These are phyloP conservation scores for Gaeumannomyces tritici DNA, from an alignment of 2,329 filamentous ascomycete genomes.

Conservation along the genomic window DNA sequence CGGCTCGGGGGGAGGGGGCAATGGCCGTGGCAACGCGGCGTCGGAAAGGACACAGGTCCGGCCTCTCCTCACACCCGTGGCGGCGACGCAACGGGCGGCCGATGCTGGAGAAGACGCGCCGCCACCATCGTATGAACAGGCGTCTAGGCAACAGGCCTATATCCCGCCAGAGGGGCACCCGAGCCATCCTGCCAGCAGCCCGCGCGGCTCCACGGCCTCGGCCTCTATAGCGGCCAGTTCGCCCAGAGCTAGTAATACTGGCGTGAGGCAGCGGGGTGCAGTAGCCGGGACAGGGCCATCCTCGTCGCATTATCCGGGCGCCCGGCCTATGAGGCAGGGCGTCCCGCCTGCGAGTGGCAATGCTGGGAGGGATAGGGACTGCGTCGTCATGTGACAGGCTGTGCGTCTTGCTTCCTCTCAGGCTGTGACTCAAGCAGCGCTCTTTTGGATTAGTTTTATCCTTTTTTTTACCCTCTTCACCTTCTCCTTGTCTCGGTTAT, in stretches of 20 bases:
- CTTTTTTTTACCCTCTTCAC: not conserved
- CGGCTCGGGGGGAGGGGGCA: slow-evolving; percentile 3
- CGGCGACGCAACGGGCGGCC: slow-evolving; percentile 17
- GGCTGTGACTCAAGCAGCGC: too few relatives aligned
- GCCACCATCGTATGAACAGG: slow-evolving; percentile 49
- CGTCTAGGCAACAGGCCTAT: slow-evolving; percentile 40
- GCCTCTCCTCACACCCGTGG: slow-evolving; percentile 26
- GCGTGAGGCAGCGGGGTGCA: not conserved
- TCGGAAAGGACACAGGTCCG: slow-evolving; percentile 28
- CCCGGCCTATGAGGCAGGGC: not conserved
- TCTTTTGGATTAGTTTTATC: not conserved
- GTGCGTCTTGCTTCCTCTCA: not conserved
- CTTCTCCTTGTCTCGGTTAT: not conserved
- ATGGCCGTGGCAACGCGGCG: slow-evolving; percentile 7
- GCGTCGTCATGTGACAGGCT: slow-evolving; percentile 1
- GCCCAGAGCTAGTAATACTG: not conserved
- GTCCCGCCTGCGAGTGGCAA: not conserved
- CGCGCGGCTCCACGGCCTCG: slow-evolving; percentile 4
- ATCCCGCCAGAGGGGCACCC: slow-evolving; percentile 42
- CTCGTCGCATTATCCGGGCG: not conserved
- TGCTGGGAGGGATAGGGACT: slow-evolving; percentile 1
- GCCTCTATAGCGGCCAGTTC: not conserved
- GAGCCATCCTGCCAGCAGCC: slow-evolving; percentile 33
- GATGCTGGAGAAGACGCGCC: slow-evolving; percentile 38
- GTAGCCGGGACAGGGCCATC: not conserved